Evolutionary conservation across 352 stramenopile genomes (phyloP).

Genomic region (Phytopythium kandeliae): DNA sequence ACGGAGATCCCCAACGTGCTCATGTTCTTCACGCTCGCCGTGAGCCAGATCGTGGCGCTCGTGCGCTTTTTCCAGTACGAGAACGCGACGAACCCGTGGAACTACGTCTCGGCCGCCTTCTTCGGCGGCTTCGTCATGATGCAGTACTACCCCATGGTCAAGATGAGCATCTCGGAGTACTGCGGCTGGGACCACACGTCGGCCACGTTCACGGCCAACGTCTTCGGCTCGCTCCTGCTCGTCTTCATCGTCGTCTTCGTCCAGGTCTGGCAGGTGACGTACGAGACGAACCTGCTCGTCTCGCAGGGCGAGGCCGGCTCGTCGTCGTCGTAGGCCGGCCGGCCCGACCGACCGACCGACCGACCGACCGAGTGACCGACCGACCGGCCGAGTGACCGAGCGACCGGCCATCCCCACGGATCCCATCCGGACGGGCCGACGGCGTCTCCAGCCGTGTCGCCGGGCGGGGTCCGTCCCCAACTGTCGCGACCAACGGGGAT

Average conservation of each 20-base stretch:
- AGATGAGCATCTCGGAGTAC: slow-evolving; percentile 90
- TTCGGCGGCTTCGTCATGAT: slow-evolving; percentile 86
- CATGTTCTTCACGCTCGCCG: slow-evolving; percentile 80
- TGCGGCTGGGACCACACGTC: slow-evolving; percentile 85
- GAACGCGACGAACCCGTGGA: slow-evolving; percentile 84
- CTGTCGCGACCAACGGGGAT: no score
- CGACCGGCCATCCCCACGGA: no score
- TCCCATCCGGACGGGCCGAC: no score
- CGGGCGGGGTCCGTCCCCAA: no score
- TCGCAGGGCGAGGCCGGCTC: slow-evolving; percentile 36
- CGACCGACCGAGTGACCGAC: no score
- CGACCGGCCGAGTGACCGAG: no score
- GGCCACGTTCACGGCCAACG: slow-evolving; percentile 78
- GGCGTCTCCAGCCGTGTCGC: no score
- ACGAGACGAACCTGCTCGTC: slow-evolving; percentile 56
- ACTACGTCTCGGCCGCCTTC: slow-evolving; percentile 87
- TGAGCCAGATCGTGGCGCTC: slow-evolving; percentile 71
- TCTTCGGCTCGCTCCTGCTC: slow-evolving; percentile 79
- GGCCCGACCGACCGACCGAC: no score
- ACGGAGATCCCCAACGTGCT: slow-evolving; percentile 88
- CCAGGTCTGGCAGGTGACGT: slow-evolving; percentile 87
- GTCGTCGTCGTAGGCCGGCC: slow-evolving; percentile 13
- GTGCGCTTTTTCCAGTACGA: slow-evolving; percentile 88
- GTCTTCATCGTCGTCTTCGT: slow-evolving; percentile 85
- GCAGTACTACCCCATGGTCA: slow-evolving; percentile 88